Percentiles rank a stretch among this genome's conserved stretches.
Evolutionary conservation across 208 protist species (phyloP).

Genomic region (Leishmania gerbilli): DNA sequence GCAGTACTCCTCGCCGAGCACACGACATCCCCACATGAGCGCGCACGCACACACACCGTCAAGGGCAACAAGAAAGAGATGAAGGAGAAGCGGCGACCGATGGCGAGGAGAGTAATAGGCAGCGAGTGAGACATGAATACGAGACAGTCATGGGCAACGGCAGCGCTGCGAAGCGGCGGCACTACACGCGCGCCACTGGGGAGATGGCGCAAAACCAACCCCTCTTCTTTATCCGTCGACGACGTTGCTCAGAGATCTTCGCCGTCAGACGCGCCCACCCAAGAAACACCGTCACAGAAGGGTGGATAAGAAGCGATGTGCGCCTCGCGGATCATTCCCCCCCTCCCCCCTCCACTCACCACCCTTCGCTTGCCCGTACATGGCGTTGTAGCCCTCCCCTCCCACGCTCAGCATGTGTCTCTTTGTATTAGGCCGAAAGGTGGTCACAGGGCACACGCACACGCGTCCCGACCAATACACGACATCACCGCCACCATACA

Average conservation of each 20-base stretch:
- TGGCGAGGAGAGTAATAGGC: not conserved
- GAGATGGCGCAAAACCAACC: not conserved
- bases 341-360: too few species aligned
- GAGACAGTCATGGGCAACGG: not conserved
- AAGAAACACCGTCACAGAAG: not conserved
- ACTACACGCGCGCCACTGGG: not conserved
- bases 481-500: not conserved
- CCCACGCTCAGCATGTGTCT: not conserved
- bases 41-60: too few species aligned
- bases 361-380: too few species aligned
- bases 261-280: not conserved
- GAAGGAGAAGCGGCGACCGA: not conserved
- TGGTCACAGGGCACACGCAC: not conserved
- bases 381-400: too few species aligned
- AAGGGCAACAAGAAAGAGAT: not conserved
- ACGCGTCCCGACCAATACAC: not conserved
- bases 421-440: not conserved
- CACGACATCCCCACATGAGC: not conserved
- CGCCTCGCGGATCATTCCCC: too few species aligned
- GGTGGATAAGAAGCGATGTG: too few species aligned
- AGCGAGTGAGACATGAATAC: not conserved
- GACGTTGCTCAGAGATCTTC: not conserved
- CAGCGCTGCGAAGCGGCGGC: not conserved
- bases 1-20: not conserved
- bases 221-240: not conserved